phyloP scores from a whole-genome alignment of 2,329 filamentous ascomycete genomes.

The Sphaerulina vaccinii region DNA sequence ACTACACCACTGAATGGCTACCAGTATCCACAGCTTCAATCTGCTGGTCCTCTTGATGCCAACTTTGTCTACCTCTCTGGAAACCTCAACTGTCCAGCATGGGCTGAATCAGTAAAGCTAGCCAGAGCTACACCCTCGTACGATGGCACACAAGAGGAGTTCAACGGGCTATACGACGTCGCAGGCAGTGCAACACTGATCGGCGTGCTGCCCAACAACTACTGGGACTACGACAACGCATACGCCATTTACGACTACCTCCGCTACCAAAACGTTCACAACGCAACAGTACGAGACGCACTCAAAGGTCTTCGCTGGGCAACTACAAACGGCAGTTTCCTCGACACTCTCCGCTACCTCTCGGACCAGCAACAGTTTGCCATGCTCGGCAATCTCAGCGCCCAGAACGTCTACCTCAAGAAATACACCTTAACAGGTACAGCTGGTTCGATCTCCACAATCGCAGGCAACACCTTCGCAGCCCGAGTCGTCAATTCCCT shows the following conservation, averaged over 20 bases:
- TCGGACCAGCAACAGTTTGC: conserved; percentile 49
- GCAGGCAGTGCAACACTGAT: conserved; percentile 47
- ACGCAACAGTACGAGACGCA: conserved; percentile 42
- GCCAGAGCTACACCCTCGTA: conserved; percentile 42
- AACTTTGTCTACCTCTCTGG: conserved; percentile 53
- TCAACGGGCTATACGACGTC: conserved; percentile 48
- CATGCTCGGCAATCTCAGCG: conserved; percentile 47
- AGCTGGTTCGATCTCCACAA: conserved; percentile 40
- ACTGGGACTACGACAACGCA: conserved; percentile 53
- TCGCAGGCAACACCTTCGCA: conserved; percentile 40
- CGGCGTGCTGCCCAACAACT: conserved; percentile 40
- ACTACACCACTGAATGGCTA: conserved; percentile 55
- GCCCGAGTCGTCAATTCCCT: conserved; percentile 38
- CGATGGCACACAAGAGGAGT: conserved; percentile 34
- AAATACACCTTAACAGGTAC: conserved; percentile 31
- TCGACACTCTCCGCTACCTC: conserved; percentile 41
- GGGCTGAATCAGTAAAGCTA: conserved; percentile 36
- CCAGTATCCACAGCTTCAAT: conserved; percentile 55
- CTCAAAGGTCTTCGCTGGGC: conserved; percentile 35
- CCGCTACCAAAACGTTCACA: conserved; percentile 55
- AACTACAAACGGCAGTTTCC: conserved; percentile 25
- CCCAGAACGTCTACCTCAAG: conserved; percentile 25
- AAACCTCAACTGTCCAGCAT: conserved; percentile 32
- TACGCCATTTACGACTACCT: conserved; percentile 57
- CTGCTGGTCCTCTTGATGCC: conserved; percentile 47